Percentiles rank a stretch among this genome's conserved stretches.
Conservation (phyloP, 2,329 filamentous ascomycete species). For the Chaetomium globosum region DNA sequence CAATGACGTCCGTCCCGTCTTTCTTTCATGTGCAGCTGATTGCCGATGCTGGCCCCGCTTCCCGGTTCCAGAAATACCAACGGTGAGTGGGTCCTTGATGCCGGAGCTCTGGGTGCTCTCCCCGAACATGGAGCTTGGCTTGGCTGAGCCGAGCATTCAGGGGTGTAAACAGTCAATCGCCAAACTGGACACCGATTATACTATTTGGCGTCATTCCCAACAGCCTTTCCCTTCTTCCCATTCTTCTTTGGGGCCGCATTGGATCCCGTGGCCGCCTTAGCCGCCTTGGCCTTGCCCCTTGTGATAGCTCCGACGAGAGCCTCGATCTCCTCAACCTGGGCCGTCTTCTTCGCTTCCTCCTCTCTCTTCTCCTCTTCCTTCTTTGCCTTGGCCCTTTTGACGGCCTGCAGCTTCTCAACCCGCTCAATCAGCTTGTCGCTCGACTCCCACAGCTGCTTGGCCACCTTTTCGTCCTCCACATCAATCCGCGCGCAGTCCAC, state of each 20-base stretch:
- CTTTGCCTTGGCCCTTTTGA: conserved; percentile 52
- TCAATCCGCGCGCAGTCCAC: conserved; percentile 72
- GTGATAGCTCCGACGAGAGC: conserved; percentile 51
- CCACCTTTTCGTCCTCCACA: conserved; percentile 74
- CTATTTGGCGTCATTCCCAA: conserved; percentile 18
- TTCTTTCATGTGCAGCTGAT: conserved; percentile 14
- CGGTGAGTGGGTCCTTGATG: conserved; percentile 8
- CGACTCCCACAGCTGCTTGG: conserved; percentile 86
- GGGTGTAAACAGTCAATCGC: conserved; percentile 13
- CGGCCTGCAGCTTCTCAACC: conserved; percentile 77
- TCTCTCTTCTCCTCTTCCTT: conserved; percentile 42
- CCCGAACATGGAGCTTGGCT: conserved; percentile 12
- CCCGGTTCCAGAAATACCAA: conserved; percentile 14
- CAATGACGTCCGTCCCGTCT: conserved; percentile 12
- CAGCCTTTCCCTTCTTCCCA: conserved; percentile 23
- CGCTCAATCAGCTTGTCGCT: conserved; percentile 82
- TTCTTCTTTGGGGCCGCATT: conserved; percentile 37
- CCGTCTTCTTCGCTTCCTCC: conserved; percentile 42
- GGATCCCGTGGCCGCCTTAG: conserved; percentile 38
- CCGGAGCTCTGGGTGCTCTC: conserved; percentile 17
- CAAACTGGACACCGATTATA: not conserved
- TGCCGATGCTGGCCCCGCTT: conserved; percentile 29
- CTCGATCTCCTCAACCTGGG: conserved; percentile 45
- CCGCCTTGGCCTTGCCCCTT: conserved; percentile 45
- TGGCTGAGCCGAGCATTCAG: not conserved